phyloP scores from a whole-genome alignment of 2,329 filamentous ascomycete genomes.

The Penicillium sp. region DNA sequence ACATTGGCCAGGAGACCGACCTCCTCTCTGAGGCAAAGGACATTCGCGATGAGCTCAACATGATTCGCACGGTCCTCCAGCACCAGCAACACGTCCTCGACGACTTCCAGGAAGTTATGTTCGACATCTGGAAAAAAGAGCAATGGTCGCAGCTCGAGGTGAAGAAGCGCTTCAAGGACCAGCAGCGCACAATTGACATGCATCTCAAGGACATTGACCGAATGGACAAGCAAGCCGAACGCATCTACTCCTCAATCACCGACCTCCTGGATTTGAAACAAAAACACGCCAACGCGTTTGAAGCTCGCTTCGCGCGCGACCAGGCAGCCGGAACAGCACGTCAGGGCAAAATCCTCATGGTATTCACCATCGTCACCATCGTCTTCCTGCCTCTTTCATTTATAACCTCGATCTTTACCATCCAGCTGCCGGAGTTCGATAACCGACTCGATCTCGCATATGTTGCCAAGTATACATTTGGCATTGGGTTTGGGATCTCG shows the following conservation, averaged over 20 bases:
- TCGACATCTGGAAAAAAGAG: slow-evolving; percentile 40
- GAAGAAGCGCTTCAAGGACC: slow-evolving; percentile 61
- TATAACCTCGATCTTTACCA: slow-evolving; percentile 61
- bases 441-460: slow-evolving; percentile 52
- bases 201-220: slow-evolving; percentile 65
- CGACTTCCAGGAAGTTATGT: slow-evolving; percentile 43
- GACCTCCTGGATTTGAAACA: slow-evolving; percentile 71
- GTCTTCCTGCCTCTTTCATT: slow-evolving; percentile 62
- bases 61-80: slow-evolving; percentile 55
- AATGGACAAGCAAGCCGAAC: slow-evolving; percentile 67
- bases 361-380: slow-evolving; percentile 65
- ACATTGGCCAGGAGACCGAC: slow-evolving; percentile 65
- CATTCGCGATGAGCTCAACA: slow-evolving; percentile 70
- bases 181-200: slow-evolving; percentile 62
- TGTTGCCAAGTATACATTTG: slow-evolving; percentile 62
- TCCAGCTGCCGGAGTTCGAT: slow-evolving; percentile 56
- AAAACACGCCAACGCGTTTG: slow-evolving; percentile 70
- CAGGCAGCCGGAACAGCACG: slow-evolving; percentile 65
- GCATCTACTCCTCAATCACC: slow-evolving; percentile 64
- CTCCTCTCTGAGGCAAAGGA: slow-evolving; percentile 69
- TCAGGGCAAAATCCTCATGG: slow-evolving; percentile 62
- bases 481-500: slow-evolving; percentile 59
- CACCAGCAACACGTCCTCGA: slow-evolving; percentile 42
- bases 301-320: slow-evolving; percentile 62
- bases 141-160: slow-evolving; percentile 52